Percentiles rank a stretch among this genome's conserved stretches.
These are phyloP conservation scores for Saccharomycopsis schoenii DNA, from an alignment of 805 yeast species.

Conservation along the genomic window DNA sequence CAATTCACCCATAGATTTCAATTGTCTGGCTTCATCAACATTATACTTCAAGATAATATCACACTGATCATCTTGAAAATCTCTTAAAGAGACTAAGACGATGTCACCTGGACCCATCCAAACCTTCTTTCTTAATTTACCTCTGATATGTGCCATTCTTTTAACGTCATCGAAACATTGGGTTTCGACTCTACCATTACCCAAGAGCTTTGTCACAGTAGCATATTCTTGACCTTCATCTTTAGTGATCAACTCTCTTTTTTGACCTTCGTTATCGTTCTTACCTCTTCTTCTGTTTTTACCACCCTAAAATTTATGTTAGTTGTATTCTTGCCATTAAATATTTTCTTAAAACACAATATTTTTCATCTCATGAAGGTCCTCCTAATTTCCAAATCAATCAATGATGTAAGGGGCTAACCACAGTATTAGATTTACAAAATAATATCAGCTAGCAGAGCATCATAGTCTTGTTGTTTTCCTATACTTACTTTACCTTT, in stretches of 20 bases:
- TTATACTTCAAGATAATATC: slow-evolving; percentile 95
- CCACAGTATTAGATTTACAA: not conserved
- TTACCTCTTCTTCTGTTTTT: slow-evolving; percentile 95
- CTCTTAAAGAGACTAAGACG: slow-evolving; percentile 90
- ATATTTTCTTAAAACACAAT: too few species aligned
- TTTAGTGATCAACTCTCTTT: slow-evolving; percentile 84
- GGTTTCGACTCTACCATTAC: slow-evolving; percentile 95
- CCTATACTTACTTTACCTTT: slow-evolving; percentile 38
- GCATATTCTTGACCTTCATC: slow-evolving; percentile 99
- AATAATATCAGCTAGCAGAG: not conserved
- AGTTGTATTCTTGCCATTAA: not conserved
- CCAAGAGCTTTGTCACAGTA: slow-evolving; percentile 95
- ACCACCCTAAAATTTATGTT: slow-evolving; percentile 47
- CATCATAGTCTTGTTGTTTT: not conserved
- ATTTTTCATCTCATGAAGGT: too few species aligned
- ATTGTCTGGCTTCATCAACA: slow-evolving; percentile 95
- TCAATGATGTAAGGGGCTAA: not conserved
- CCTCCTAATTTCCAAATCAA: not conserved
- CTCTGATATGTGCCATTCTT: slow-evolving; percentile 97
- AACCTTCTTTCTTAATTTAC: slow-evolving; percentile 97
- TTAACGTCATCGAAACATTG: slow-evolving; percentile 87
- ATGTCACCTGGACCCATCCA: slow-evolving; percentile 99
- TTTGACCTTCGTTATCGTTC: slow-evolving; percentile 83
- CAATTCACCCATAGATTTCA: slow-evolving; percentile 91
- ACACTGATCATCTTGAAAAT: slow-evolving; percentile 96